Conservation (phyloP, 352 stramenopile species). For the Pythium dissotocum region DNA sequence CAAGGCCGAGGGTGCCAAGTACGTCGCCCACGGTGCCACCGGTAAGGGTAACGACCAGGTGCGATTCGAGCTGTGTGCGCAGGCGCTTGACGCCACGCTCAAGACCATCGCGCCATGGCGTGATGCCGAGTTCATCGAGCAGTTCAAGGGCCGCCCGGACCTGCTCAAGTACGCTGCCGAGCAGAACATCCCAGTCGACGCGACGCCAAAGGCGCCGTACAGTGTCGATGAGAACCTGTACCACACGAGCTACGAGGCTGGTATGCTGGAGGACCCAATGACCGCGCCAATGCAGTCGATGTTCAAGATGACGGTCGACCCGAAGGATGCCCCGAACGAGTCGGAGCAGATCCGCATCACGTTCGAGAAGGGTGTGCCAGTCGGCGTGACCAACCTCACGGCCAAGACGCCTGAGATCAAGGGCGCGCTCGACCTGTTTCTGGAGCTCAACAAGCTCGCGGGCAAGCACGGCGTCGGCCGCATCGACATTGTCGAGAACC, state of each 20-base stretch:
- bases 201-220: constrained; percentile 97
- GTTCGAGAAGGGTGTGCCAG: constrained; percentile 95
- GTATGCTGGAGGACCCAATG: constrained; percentile 95
- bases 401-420: constrained; percentile 85
- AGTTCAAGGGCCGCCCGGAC: constrained; percentile 97
- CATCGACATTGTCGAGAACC: constrained; percentile 99
- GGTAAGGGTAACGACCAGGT: constrained; percentile 99
- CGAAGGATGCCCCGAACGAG: constrained; percentile 92
- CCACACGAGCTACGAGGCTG: constrained; percentile 98
- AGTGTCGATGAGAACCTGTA: constrained; percentile 99
- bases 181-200: constrained; percentile 97
- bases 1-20: constrained; percentile 88
- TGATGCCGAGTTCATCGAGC: constrained; percentile 97
- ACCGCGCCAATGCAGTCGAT: constrained; percentile 93
- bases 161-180: constrained; percentile 96
- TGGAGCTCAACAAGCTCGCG: constrained; percentile 97
- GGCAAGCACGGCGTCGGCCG: constrained; percentile 96
- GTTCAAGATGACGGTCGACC: constrained; percentile 98
- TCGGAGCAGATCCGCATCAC: constrained; percentile 92
- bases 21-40: constrained; percentile 96
- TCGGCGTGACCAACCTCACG: constrained; percentile 91
- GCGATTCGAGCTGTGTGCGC: constrained; percentile 98
- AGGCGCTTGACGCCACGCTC: constrained; percentile 95
- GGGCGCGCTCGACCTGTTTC: constrained; percentile 94
- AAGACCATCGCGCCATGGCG: constrained; percentile 97